phyloP scores from a whole-genome alignment of 768 basidiomycete genomes.

The Paxillus ammoniavirescens region DNA sequence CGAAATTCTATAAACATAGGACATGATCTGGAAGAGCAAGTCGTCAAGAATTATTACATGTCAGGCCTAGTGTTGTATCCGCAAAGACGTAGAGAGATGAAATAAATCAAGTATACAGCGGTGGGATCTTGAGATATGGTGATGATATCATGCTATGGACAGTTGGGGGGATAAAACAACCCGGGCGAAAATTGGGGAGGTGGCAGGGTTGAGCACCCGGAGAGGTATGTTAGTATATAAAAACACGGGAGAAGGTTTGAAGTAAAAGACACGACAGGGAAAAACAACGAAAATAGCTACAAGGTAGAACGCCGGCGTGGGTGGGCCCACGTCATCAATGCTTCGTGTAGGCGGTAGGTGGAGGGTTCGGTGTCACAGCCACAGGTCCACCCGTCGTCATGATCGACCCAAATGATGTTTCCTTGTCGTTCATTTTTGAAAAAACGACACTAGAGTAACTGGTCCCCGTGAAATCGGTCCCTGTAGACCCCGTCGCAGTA shows the following conservation, averaged over 20 bases:
- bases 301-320: background rate
- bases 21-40: too few relatives aligned
- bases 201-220: background rate
- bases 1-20: too few relatives aligned
- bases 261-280: too few relatives aligned
- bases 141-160: background rate
- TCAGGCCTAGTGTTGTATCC: too few relatives aligned
- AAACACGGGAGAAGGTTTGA: too few relatives aligned
- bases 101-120: background rate
- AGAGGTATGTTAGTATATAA: too few relatives aligned
- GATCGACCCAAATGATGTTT: slow-evolving; percentile 3
- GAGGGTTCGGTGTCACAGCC: background rate
- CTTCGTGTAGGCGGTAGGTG: background rate
- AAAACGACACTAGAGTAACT: slow-evolving; percentile 5
- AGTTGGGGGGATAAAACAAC: background rate
- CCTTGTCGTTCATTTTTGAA: background rate
- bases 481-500: background rate
- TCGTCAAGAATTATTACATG: too few relatives aligned
- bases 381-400: background rate
- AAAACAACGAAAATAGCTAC: too few relatives aligned
- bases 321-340: background rate
- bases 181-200: background rate
- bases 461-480: slow-evolving; percentile 2
- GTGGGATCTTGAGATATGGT: background rate
- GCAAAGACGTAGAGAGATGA: too few relatives aligned